Conservation (phyloP, 768 basidiomycete species). For the Psilocybe azurescens region DNA sequence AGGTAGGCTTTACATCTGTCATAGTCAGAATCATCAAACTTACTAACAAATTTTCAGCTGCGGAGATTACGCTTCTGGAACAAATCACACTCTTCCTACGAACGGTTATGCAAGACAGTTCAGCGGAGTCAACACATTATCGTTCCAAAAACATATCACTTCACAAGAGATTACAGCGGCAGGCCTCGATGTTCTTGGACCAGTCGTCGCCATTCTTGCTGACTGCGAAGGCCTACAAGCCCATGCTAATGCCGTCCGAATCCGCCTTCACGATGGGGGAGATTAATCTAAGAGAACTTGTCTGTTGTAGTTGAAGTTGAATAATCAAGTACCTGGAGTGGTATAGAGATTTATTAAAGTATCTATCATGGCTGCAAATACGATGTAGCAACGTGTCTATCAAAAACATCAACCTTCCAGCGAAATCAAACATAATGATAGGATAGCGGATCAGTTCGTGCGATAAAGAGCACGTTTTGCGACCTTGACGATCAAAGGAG, state of each 20-base stretch:
- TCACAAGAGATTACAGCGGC: slow-evolving; percentile 88
- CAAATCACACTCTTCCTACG: slow-evolving; percentile 97
- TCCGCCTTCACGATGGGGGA: slow-evolving; percentile 55
- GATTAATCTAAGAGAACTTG: slow-evolving; percentile 1
- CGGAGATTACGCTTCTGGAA: slow-evolving; percentile 98
- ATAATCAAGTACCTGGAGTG: slow-evolving; percentile 5
- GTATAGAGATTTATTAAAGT: slow-evolving; percentile 34
- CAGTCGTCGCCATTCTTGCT: slow-evolving; percentile 86
- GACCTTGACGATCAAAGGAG: slow-evolving; percentile 89
- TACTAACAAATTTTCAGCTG: slow-evolving; percentile 57
- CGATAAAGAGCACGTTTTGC: slow-evolving; percentile 93
- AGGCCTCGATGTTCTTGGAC: slow-evolving; percentile 82
- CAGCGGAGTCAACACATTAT: slow-evolving; percentile 95
- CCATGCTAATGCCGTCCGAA: slow-evolving; percentile 94
- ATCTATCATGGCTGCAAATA: slow-evolving; percentile 33
- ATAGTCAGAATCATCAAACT: background rate
- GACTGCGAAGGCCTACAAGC: slow-evolving; percentile 95
- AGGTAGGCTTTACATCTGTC: slow-evolving; percentile 57
- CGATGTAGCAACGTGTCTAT: slow-evolving; percentile 31
- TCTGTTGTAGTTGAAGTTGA: background rate
- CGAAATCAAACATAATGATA: slow-evolving; percentile 6
- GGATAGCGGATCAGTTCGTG: slow-evolving; percentile 62
- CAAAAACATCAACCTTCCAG: slow-evolving; percentile 21
- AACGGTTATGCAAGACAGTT: slow-evolving; percentile 98
- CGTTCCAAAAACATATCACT: slow-evolving; percentile 99